These are phyloP conservation scores for Aspergillus terreus DNA, from an alignment of 2,329 filamentous ascomycete genomes.

Conservation along the genomic window DNA sequence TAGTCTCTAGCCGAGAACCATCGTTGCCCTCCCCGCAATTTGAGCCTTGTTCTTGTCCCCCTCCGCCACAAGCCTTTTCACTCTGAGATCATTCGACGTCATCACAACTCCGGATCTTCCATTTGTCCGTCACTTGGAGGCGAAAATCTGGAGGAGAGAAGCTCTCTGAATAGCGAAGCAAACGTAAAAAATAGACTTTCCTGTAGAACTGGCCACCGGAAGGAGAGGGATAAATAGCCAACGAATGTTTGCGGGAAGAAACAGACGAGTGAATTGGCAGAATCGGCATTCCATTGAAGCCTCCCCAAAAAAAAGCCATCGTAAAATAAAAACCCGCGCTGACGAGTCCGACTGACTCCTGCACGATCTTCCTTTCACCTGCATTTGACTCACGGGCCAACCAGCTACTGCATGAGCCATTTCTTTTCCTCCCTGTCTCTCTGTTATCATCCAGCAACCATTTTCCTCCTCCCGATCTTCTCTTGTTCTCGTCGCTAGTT, in stretches of 20 bases:
- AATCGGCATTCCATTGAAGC: background rate
- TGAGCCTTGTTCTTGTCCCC: slow-evolving; percentile 4
- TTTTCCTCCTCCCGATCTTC: slow-evolving; percentile 10
- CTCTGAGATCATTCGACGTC: slow-evolving; percentile 19
- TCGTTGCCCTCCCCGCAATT: slow-evolving; percentile 15
- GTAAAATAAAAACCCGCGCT: background rate
- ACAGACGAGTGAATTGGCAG: background rate
- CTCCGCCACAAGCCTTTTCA: slow-evolving; percentile 4
- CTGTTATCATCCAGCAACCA: slow-evolving; percentile 8
- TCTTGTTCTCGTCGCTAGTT: slow-evolving; percentile 15
- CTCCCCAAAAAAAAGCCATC: background rate
- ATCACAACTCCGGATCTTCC: slow-evolving; percentile 13
- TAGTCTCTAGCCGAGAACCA: slow-evolving; percentile 11
- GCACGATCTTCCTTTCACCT: slow-evolving; percentile 1
- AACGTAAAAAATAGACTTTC: background rate
- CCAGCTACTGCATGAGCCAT: slow-evolving; percentile 15
- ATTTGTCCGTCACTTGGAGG: slow-evolving; percentile 6
- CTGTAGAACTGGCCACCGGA: background rate
- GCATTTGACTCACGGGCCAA: background rate
- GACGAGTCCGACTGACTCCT: background rate
- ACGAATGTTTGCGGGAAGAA: background rate
- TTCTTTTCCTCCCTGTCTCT: slow-evolving; percentile 11
- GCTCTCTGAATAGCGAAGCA: background rate
- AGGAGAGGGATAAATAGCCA: background rate
- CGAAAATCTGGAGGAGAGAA: background rate